These are phyloP conservation scores for Basipetospora sp. DNA, from an alignment of 2,329 filamentous ascomycete genomes.

Conservation along the genomic window DNA sequence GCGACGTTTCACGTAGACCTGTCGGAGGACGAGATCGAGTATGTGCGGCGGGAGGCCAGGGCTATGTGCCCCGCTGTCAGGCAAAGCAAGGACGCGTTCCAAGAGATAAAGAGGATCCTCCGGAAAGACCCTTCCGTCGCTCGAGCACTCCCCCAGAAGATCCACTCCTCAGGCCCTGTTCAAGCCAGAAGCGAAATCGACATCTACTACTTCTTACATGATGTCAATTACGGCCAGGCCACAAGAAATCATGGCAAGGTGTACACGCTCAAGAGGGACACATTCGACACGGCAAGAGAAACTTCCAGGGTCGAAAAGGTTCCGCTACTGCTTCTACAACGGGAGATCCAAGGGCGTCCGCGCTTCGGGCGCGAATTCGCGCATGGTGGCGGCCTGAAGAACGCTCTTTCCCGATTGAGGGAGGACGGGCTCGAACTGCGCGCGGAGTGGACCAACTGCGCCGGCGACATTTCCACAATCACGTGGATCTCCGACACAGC, in stretches of 20 bases:
- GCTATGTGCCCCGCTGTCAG: conserved; percentile 5
- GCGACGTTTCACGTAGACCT: conserved; percentile 31
- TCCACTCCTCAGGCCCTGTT: conserved; percentile 10
- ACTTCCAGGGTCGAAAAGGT: conserved; percentile 18
- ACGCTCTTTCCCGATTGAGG: conserved; percentile 26
- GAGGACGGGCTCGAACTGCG: conserved; percentile 38
- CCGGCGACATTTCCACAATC: conserved; percentile 45
- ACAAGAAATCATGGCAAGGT: conserved; percentile 9
- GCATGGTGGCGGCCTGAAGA: conserved; percentile 28
- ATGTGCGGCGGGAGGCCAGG: conserved; percentile 8
- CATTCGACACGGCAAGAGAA: conserved; percentile 15
- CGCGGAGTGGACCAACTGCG: conserved; percentile 44
- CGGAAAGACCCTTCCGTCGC: conserved; percentile 7
- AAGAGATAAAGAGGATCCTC: conserved; percentile 11
- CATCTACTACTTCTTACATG: conserved; percentile 22
- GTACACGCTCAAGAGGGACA: conserved; percentile 19
- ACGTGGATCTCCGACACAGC: conserved; percentile 39
- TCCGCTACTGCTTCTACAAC: conserved; percentile 29
- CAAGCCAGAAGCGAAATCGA: conserved; percentile 17
- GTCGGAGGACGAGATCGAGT: conserved; percentile 21
- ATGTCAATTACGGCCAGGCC: conserved; percentile 15
- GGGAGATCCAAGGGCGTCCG: conserved; percentile 33
- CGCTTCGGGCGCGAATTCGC: conserved; percentile 27
- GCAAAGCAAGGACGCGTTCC: conserved; percentile 5
- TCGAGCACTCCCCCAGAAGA: conserved; percentile 6